Base-by-base conservation (phyloP, 2,329 filamentous ascomycete species). In the Apiospora rasikravindrae region DNA sequence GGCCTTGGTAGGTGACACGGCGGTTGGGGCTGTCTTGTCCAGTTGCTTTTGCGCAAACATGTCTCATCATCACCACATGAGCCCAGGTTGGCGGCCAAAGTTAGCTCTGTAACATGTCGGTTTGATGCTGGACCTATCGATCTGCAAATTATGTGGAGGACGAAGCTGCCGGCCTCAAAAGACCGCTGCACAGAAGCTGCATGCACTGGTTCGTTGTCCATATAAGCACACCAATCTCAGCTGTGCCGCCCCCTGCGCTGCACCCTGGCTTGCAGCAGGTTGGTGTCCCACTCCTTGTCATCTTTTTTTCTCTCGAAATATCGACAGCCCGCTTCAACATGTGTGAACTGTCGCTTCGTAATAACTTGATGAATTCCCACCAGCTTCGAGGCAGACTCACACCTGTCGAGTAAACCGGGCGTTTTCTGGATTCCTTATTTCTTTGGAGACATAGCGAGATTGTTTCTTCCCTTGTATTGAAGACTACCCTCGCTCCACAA, bases 161-260 rank as follows among this genome's bases (percentile, higher is more conserved):
- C 22, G 22, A n/a, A 40, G 57, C n/a, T 64, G 57, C 29, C 57
- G 57, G 33, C 57, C 57, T 19, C 5, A 40, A 42, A 44, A 67
- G n/a, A 67, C 6, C 13, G 26, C 16, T 16, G n/a, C 37, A 42
- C 22, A 42, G 13, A 14, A 45, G 66, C 53, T 33, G 53, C 66
- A 47, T n/a, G 29, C 29, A 64, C 33, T 40, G 57, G 57, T 24
- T 64, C 33, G 33, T 64, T 40, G 57, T 64, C 51, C 29, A 61
- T 61, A 16, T 61, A 64, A 40, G 57, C 57, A 40, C 29, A 64
- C 57, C 33, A 40, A 40, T 64, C 33, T 64, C 57, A 64, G 57
- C 57, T 40, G 19, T 40, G 51, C 33, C 57, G 57, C 57, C 57
- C 49, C 57, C 57, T 64, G 57, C 57, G 33, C 26, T 57, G 57